Conservation (phyloP, 495 filamentous ascomycete species). For the Hapsidospora chrysogenum region DNA sequence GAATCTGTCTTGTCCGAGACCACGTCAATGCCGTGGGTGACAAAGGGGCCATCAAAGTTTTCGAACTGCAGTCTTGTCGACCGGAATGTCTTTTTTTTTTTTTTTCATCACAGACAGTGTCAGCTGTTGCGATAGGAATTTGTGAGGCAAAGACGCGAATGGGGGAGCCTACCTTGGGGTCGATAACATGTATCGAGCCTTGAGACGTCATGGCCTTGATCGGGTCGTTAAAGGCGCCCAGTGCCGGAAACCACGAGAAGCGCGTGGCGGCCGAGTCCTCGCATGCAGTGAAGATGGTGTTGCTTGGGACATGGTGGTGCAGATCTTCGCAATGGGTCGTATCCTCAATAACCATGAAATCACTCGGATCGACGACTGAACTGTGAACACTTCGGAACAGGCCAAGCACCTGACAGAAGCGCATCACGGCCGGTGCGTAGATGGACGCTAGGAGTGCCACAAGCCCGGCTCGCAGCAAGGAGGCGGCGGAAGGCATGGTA, state of each 20-base stretch:
- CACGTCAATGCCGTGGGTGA: constrained; percentile 46
- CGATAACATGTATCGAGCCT: constrained; percentile 36
- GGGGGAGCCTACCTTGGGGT: constrained; percentile 25
- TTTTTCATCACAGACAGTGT: no score
- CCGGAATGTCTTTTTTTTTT: constrained; percentile 38
- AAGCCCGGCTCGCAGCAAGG: no score
- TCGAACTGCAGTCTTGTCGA: constrained; percentile 28
- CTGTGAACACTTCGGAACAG: no score
- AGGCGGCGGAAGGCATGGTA: no score
- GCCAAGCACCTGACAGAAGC: no score
- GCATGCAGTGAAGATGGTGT: constrained; percentile 39
- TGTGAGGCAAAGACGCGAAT: background rate
- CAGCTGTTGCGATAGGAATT: background rate
- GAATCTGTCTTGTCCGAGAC: constrained; percentile 26
- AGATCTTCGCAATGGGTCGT: constrained; percentile 43
- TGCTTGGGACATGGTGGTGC: constrained; percentile 33
- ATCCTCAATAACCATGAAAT: no score
- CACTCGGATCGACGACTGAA: no score
- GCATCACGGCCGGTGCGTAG: no score
- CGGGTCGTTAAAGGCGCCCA: constrained; percentile 22
- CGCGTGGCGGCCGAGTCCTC: constrained; percentile 26
- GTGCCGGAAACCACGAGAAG: constrained; percentile 38
- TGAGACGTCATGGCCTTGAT: constrained; percentile 10
- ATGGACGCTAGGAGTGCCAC: no score
- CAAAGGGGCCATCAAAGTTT: constrained; percentile 35